A percentile compares a stretch with the other conserved stretches of the same genome.
Conservation (phyloP, 208 protist genomes). For the Acanthamoeba comandoni region DNA sequence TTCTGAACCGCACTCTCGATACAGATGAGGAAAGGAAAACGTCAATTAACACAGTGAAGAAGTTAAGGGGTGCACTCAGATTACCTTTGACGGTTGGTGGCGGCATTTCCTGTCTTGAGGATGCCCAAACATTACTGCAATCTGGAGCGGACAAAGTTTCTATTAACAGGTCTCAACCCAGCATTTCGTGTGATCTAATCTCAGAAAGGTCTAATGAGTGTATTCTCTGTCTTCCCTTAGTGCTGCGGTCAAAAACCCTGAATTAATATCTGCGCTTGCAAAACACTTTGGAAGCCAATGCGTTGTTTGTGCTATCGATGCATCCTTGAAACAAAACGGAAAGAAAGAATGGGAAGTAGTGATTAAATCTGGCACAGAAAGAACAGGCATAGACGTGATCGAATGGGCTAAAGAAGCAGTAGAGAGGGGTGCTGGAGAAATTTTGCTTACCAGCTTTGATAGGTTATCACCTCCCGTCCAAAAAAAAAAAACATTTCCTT, state of each 20-base stretch:
- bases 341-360: constrained; percentile 76
- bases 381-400: constrained; percentile 74
- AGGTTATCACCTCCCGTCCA: neutral
- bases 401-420: constrained; percentile 75
- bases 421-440: constrained; percentile 75
- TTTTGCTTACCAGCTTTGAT: constrained; percentile 78
- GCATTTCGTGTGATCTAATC: neutral
- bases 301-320: constrained; percentile 77
- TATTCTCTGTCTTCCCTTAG: neutral
- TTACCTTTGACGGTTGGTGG: constrained; percentile 77
- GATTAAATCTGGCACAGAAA: constrained; percentile 64
- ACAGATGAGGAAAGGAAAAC: constrained; percentile 57
- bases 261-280: constrained; percentile 60
- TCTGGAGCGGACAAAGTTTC: constrained; percentile 78
- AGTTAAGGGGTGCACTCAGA: constrained; percentile 28
- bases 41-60: constrained; percentile 25
- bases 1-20: neutral
- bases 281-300: constrained; percentile 75
- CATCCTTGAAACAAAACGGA: constrained; percentile 11
- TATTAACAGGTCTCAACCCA: neutral
- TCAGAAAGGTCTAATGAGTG: constrained; percentile 15
- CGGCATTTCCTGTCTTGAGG: constrained; percentile 55
- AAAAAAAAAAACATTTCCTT: neutral
- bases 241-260: constrained; percentile 72
- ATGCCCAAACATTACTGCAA: constrained; percentile 56